Evolutionary conservation across 2,329 filamentous ascomycete genomes (phyloP).

Genomic region (Coniochaeta ligniaria): DNA sequence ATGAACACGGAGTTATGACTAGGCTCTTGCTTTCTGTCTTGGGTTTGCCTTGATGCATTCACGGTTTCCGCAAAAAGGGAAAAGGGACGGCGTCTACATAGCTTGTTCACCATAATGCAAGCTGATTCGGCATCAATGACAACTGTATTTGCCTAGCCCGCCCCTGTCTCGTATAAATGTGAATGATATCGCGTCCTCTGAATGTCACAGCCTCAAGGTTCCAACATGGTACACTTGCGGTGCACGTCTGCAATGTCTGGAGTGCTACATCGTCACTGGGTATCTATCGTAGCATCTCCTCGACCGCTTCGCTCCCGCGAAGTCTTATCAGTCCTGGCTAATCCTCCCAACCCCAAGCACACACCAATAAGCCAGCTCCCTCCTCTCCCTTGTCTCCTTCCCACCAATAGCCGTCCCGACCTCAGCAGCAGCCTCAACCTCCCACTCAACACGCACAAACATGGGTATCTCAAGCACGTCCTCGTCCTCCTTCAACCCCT

Average conservation of each 20-base stretch:
- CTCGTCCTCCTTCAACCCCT: conserved; percentile 48
- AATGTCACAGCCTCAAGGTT: too few species aligned
- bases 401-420: conserved; percentile 39
- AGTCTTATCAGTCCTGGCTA: conserved; percentile 32
- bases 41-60: conserved; percentile 14
- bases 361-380: conserved; percentile 93
- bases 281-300: neutral
- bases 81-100: conserved; percentile 23
- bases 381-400: conserved; percentile 61
- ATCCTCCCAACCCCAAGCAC: conserved; percentile 85
- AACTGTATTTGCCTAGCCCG: neutral
- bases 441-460: conserved; percentile 90
- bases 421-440: conserved; percentile 58
- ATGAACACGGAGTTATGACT: conserved; percentile 14
- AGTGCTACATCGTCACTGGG: neutral
- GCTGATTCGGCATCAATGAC: conserved; percentile 12
- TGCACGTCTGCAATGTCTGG: too few species aligned
- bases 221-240: too few species aligned
- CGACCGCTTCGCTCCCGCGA: neutral
- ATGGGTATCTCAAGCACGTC: conserved; percentile 82
- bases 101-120: conserved; percentile 18
- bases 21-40: conserved; percentile 16
- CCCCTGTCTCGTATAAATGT: too few species aligned
- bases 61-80: conserved; percentile 11
- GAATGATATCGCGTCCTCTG: too few species aligned